phyloP scores from a whole-genome alignment of 192 early-diverging fungal species.

The Backusella westeae region DNA sequence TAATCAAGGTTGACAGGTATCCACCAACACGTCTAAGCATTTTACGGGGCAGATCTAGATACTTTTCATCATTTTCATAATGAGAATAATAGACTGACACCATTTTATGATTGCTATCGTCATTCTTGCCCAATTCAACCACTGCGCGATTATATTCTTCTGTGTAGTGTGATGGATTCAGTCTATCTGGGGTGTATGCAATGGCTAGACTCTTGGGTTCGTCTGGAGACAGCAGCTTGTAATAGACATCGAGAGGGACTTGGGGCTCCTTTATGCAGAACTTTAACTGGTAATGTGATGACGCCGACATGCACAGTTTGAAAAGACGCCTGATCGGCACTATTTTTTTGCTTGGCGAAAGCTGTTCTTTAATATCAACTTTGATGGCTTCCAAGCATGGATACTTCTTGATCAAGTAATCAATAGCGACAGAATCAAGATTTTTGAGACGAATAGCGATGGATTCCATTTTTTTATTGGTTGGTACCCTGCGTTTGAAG shows the following conservation, averaged over 20 bases:
- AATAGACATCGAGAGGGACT: not conserved
- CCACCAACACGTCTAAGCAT: not conserved
- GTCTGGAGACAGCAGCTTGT: not conserved
- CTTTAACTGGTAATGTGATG: not conserved
- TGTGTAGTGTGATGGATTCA: not conserved
- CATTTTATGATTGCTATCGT: not conserved
- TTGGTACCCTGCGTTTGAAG: not conserved
- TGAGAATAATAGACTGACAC: not conserved
- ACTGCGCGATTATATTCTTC: not conserved
- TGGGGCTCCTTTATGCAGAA: not conserved
- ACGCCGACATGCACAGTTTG: not conserved
- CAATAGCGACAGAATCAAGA: not conserved
- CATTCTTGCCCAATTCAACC: not conserved
- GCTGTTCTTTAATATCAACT: not conserved
- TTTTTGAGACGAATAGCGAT: not conserved
- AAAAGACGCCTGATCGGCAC: not conserved
- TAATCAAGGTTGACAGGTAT: not conserved
- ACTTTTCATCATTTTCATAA: not conserved
- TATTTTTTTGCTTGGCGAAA: not conserved
- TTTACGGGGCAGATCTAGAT: not conserved
- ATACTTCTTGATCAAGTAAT: not conserved
- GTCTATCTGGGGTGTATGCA: not conserved
- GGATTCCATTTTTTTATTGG: not conserved
- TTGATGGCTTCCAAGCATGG: not conserved
- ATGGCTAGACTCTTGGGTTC: not conserved